phyloP scores from a whole-genome alignment of 2,329 filamentous ascomycete genomes.

The Sporothrix brasiliensis region DNA sequence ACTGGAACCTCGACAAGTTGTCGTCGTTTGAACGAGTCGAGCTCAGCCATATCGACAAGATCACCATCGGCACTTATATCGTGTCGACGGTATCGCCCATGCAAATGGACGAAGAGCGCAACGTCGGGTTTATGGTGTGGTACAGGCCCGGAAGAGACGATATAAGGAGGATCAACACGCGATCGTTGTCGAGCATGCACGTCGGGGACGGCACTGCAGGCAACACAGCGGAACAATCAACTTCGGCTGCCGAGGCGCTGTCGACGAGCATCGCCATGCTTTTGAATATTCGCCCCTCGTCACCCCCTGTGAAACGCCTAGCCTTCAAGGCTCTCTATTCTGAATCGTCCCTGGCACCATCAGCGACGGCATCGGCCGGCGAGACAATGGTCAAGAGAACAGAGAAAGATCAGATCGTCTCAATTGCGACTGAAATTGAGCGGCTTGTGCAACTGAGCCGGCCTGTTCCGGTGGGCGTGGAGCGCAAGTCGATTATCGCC shows the following conservation, averaged over 20 bases:
- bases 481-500: slow-evolving; percentile 55
- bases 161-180: slow-evolving; percentile 78
- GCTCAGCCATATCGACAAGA: slow-evolving; percentile 69
- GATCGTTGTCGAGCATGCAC: slow-evolving; percentile 65
- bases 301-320: slow-evolving; percentile 46
- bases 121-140: slow-evolving; percentile 79
- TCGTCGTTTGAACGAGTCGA: slow-evolving; percentile 86
- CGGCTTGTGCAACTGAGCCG: slow-evolving; percentile 60
- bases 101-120: slow-evolving; percentile 75
- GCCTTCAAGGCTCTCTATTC: slow-evolving; percentile 60
- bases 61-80: slow-evolving; percentile 85
- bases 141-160: slow-evolving; percentile 74
- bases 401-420: slow-evolving; percentile 60
- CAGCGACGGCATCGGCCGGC: slow-evolving; percentile 48
- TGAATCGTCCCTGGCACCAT: slow-evolving; percentile 52
- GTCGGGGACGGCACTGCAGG: slow-evolving; percentile 38
- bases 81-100: slow-evolving; percentile 79
- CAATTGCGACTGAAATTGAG: slow-evolving; percentile 76
- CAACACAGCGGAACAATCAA: slow-evolving; percentile 1
- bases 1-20: slow-evolving; percentile 95
- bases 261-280: slow-evolving; percentile 46
- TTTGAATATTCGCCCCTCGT: slow-evolving; percentile 46
- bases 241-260: slow-evolving; percentile 37
- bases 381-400: slow-evolving; percentile 46
- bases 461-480: slow-evolving; percentile 45